Percentiles rank a stretch among this genome's conserved stretches.
These are phyloP conservation scores for Diutina rugosa DNA, from an alignment of 1,139 yeast species.

Conservation along the genomic window DNA sequence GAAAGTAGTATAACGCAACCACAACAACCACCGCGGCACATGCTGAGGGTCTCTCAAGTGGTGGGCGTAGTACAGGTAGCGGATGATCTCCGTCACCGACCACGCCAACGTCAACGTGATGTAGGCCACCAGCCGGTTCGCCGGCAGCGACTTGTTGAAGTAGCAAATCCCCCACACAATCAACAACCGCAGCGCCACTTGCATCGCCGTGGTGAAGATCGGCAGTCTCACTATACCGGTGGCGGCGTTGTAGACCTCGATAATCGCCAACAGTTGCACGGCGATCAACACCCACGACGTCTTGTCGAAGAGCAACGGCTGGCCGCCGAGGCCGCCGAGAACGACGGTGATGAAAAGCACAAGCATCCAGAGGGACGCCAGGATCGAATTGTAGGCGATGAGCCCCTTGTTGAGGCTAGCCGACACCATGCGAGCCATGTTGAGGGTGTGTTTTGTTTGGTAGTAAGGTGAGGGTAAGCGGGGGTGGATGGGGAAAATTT, in stretches of 20 bases:
- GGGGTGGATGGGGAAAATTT: neutral
- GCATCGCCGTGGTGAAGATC: constrained; percentile 67
- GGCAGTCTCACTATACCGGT: constrained; percentile 80
- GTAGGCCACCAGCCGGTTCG: constrained; percentile 46
- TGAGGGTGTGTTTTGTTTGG: neutral
- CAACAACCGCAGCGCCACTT: constrained; percentile 73
- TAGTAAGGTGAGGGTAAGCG: neutral
- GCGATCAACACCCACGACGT: constrained; percentile 48
- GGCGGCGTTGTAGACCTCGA: constrained; percentile 70
- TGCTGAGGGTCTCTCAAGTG: constrained; percentile 41
- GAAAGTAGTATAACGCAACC: constrained; percentile 77
- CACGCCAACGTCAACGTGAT: constrained; percentile 67
- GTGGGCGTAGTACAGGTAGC: constrained; percentile 77
- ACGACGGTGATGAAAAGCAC: constrained; percentile 29
- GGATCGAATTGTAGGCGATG: constrained; percentile 30
- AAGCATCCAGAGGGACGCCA: constrained; percentile 33
- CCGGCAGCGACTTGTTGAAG: constrained; percentile 57
- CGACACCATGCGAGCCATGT: neutral
- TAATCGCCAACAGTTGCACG: constrained; percentile 73
- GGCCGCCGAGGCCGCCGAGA: constrained; percentile 30
- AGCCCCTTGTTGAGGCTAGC: constrained; percentile 26
- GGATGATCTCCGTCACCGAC: constrained; percentile 80
- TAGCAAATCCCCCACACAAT: constrained; percentile 78
- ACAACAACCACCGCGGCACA: constrained; percentile 52
- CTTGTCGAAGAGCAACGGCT: constrained; percentile 45